Evolutionary conservation across 768 basidiomycete genomes (phyloP).

Genomic region (Kwoniella bestiolae): DNA sequence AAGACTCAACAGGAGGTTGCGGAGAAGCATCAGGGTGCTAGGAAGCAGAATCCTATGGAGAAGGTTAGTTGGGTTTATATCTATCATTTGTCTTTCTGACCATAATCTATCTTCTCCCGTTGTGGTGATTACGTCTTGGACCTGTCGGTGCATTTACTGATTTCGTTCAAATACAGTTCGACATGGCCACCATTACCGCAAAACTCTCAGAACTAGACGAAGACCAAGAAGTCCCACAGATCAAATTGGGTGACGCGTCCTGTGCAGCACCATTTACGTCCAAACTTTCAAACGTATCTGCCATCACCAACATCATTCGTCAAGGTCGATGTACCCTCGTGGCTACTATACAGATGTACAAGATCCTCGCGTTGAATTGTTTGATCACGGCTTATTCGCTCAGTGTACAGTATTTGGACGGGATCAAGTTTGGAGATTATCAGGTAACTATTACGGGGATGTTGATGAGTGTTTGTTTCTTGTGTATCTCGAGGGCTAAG

Average conservation of each 20-base stretch:
- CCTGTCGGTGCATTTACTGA: background rate
- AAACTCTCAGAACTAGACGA: slow-evolving; percentile 91
- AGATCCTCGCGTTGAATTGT: slow-evolving; percentile 96
- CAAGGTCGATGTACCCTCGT: slow-evolving; percentile 98
- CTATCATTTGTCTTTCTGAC: too few relatives aligned
- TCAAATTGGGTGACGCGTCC: slow-evolving; percentile 98
- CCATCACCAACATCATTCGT: slow-evolving; percentile 95
- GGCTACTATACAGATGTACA: slow-evolving; percentile 99
- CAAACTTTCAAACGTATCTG: slow-evolving; percentile 94
- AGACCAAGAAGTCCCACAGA: slow-evolving; percentile 90
- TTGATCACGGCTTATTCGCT: slow-evolving; percentile 98
- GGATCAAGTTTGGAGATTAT: slow-evolving; percentile 99
- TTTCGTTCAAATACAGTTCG: slow-evolving; percentile 66
- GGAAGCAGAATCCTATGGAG: slow-evolving; percentile 85
- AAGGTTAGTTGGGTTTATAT: slow-evolving; percentile 70
- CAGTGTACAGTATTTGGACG: slow-evolving; percentile 95
- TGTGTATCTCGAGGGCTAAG: slow-evolving; percentile 96
- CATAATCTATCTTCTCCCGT: background rate
- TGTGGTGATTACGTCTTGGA: background rate
- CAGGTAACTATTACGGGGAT: slow-evolving; percentile 96
- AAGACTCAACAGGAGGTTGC: slow-evolving; percentile 82
- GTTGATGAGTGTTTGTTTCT: slow-evolving; percentile 97
- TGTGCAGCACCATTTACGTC: slow-evolving; percentile 99
- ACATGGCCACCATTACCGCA: slow-evolving; percentile 75
- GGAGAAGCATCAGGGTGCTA: slow-evolving; percentile 65